Conservation (phyloP, 2,329 filamentous ascomycete genomes). For the Fusarium redolens region DNA sequence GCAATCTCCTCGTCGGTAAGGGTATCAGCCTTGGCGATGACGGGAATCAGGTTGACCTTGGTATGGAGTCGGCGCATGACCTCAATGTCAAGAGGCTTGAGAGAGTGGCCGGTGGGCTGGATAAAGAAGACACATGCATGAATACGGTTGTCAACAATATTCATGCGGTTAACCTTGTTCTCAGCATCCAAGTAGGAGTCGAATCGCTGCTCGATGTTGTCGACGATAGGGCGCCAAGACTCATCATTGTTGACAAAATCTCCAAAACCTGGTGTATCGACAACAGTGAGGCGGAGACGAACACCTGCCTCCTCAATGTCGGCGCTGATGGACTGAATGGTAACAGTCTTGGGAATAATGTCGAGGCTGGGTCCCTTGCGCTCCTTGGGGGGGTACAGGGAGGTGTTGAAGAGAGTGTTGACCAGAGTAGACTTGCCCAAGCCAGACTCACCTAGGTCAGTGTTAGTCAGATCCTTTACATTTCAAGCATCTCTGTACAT, state of each 20-base stretch:
- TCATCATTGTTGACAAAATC: constrained; percentile 99
- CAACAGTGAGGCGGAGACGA: constrained; percentile 93
- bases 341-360: constrained; percentile 97
- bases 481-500: constrained; percentile 52
- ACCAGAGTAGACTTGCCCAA: constrained; percentile 99
- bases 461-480: background rate
- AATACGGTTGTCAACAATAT: constrained; percentile 99
- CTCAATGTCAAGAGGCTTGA: constrained; percentile 98
- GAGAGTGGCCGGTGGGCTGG: constrained; percentile 95
- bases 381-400: constrained; percentile 97
- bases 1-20: constrained; percentile 96
- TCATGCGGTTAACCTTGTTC: constrained; percentile 99
- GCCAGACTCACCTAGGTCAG: constrained; percentile 87
- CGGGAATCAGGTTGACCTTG: constrained; percentile 99
- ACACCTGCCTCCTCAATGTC: constrained; percentile 99
- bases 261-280: constrained; percentile 97
- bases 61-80: constrained; percentile 99
- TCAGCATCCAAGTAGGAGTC: constrained; percentile 98
- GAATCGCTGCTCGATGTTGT: constrained; percentile 99
- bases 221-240: constrained; percentile 98
- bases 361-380: constrained; percentile 97
- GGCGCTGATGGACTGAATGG: constrained; percentile 93
- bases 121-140: constrained; percentile 99
- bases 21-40: constrained; percentile 98
- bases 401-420: constrained; percentile 99